Conservation (phyloP, 257 asterid genomes). For the Pogostemon cablin region DNA sequence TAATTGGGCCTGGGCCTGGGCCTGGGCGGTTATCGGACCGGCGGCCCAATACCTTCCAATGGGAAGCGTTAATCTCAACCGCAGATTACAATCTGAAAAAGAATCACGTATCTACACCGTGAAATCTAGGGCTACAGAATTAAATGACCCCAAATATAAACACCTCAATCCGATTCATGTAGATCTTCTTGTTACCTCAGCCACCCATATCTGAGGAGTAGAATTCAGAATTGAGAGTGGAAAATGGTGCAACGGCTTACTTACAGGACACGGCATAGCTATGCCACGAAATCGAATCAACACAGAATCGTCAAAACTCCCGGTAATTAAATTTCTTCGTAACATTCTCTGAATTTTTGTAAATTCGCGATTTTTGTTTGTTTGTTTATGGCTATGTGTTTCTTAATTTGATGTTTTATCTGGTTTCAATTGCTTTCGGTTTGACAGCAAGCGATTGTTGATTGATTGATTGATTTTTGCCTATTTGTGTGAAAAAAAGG, state of each 20-base stretch:
- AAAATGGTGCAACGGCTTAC: slow-evolving; percentile 84
- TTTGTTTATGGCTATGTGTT: no score
- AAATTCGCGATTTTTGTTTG: no score
- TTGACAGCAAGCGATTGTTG: not conserved
- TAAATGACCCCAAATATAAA: not conserved
- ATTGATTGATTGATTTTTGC: not conserved
- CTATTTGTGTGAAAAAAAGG: slow-evolving; percentile 40
- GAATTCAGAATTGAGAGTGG: not conserved
- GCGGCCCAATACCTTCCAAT: no score
- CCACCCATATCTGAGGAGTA: slow-evolving; percentile 11
- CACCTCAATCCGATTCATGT: not conserved
- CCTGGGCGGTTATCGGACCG: no score
- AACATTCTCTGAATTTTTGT: no score
- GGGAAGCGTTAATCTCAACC: not conserved
- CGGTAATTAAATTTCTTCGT: slow-evolving; percentile 38
- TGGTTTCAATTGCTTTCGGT: not conserved
- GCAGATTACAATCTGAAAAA: not conserved
- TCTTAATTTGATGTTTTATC: not conserved
- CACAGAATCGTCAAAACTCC: slow-evolving; percentile 88
- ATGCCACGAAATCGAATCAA: slow-evolving; percentile 87
- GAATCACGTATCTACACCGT: slow-evolving; percentile 18
- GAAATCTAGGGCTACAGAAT: slow-evolving; percentile 26
- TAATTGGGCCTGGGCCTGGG: no score
- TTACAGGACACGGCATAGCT: slow-evolving; percentile 73
- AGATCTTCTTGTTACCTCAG: slow-evolving; percentile 30